These are phyloP conservation scores for Syncephalis plumigaleata DNA, from an alignment of 371 early-diverging fungal species.

Conservation along the genomic window DNA sequence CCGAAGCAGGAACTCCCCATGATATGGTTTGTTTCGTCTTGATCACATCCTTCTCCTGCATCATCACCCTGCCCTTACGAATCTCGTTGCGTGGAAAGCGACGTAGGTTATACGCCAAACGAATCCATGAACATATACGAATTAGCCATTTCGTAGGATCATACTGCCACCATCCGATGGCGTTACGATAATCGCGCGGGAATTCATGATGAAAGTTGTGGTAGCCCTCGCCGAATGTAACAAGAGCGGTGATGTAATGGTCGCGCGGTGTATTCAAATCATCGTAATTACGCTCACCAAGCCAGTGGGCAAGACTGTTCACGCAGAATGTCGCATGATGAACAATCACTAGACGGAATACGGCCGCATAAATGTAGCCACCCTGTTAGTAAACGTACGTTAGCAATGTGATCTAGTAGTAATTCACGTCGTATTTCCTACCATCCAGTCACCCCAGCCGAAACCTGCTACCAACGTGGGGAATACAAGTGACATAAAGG, in stretches of 20 bases:
- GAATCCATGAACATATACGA: slow-evolving; percentile 32
- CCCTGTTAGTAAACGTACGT: slow-evolving; percentile 29
- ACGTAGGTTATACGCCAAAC: slow-evolving; percentile 76
- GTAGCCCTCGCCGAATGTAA: slow-evolving; percentile 72
- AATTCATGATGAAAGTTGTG: slow-evolving; percentile 92
- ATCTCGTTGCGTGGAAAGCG: slow-evolving; percentile 82
- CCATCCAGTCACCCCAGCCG: slow-evolving; percentile 82
- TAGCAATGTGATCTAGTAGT: background rate
- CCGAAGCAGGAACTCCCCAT: slow-evolving; percentile 53
- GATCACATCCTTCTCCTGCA: slow-evolving; percentile 65
- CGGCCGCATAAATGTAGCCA: slow-evolving; percentile 73
- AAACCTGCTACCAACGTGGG: slow-evolving; percentile 74
- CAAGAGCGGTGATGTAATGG: slow-evolving; percentile 59
- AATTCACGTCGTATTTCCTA: slow-evolving; percentile 34
- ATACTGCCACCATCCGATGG: slow-evolving; percentile 74
- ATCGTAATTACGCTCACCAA: slow-evolving; percentile 59
- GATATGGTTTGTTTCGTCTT: slow-evolving; percentile 31
- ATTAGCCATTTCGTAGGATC: slow-evolving; percentile 96
- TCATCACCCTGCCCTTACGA: slow-evolving; percentile 59
- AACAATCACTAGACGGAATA: slow-evolving; percentile 63
- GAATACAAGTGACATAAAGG: slow-evolving; percentile 48
- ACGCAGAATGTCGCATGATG: slow-evolving; percentile 93
- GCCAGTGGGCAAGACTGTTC: slow-evolving; percentile 70
- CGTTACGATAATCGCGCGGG: slow-evolving; percentile 92
- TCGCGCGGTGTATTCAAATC: slow-evolving; percentile 66